These are phyloP conservation scores for Bipolaris zeicola DNA, from an alignment of 2,329 filamentous ascomycete genomes.

Conservation along the genomic window DNA sequence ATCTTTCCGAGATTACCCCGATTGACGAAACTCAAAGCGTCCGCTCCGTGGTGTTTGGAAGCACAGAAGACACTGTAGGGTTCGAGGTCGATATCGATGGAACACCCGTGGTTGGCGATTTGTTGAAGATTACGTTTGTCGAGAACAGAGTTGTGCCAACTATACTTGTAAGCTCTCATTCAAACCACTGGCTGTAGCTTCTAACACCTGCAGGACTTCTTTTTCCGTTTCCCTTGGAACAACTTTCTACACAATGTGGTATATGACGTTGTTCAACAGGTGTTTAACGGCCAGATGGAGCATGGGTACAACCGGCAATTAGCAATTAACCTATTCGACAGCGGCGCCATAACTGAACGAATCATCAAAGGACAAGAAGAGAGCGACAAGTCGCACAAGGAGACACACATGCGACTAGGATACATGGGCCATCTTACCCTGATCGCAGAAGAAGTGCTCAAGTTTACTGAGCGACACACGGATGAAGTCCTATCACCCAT, in stretches of 20 bases:
- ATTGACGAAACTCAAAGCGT: constrained; percentile 45
- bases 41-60: constrained; percentile 44
- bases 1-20: constrained; percentile 45
- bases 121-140: constrained; percentile 94
- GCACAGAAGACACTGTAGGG: constrained; percentile 42
- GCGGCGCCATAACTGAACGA: constrained; percentile 83
- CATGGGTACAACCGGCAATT: constrained; percentile 89
- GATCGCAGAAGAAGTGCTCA: constrained; percentile 97
- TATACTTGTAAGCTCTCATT: constrained; percentile 74
- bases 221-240: constrained; percentile 99
- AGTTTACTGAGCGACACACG: constrained; percentile 93
- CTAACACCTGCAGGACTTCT: constrained; percentile 74
- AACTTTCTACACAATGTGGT: constrained; percentile 99
- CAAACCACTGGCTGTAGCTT: not conserved
- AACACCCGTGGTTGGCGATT: constrained; percentile 87
- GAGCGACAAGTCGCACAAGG: constrained; percentile 83
- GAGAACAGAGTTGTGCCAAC: constrained; percentile 93
- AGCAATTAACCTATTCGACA: constrained; percentile 91
- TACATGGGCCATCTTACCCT: constrained; percentile 99
- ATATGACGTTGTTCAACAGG: constrained; percentile 98
- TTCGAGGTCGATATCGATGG: constrained; percentile 66
- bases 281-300: constrained; percentile 98
- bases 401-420: constrained; percentile 87
- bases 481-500: constrained; percentile 82
- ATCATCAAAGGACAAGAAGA: constrained; percentile 89